Base-by-base conservation (phyloP, 164 flowering plant genomes). In the Piper betle region DNA sequence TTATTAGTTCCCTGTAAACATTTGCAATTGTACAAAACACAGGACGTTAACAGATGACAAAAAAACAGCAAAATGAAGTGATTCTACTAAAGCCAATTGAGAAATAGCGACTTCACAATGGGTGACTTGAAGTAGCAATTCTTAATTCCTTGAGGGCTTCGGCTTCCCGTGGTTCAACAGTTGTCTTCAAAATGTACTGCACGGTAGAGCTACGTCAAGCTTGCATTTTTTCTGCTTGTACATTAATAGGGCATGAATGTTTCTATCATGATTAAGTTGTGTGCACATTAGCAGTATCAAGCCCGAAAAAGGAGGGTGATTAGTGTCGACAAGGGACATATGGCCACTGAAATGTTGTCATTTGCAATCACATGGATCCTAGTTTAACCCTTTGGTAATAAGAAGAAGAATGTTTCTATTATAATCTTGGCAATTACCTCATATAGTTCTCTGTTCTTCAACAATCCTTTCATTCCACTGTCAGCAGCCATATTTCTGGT, bases 121-220 rank as follows among this genome's bases (percentile, higher is more conserved):
- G 82, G 52, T 76, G 82, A 65, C 33, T 64, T 9, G 73, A 66
- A 56, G 75, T 71, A 11, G 67, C 68, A 17, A 53, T 59, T 46
- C 84, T 67, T 8, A 81, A 58, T 55, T 78, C 80, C 63, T 74
- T 79, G 39, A 81, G 75, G 40, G 58, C 65, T 66, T 75, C 63
- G 13, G 78, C 55, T 56, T 79, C 85, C 1, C 79, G 70, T 12
- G 81, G 85, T 58, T 73, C 73, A 2, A 79, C 83, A 62, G 75
- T 77, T 12, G 81, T 79, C 69, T 79, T 77, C 72, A 81, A 57
- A 1, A 79, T 54, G 58, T 81, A 81, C 85, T 81, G 72, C 46
- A 33, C 48, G 58, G 53, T 16, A 16, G 37, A 33, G 25, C 33
- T 25, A 25, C 33, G 33, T 25, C 33, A 25, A 25, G 33, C 33